phyloP scores from a whole-genome alignment of 352 stramenopile genomes.

The Phytopythium vexans region DNA sequence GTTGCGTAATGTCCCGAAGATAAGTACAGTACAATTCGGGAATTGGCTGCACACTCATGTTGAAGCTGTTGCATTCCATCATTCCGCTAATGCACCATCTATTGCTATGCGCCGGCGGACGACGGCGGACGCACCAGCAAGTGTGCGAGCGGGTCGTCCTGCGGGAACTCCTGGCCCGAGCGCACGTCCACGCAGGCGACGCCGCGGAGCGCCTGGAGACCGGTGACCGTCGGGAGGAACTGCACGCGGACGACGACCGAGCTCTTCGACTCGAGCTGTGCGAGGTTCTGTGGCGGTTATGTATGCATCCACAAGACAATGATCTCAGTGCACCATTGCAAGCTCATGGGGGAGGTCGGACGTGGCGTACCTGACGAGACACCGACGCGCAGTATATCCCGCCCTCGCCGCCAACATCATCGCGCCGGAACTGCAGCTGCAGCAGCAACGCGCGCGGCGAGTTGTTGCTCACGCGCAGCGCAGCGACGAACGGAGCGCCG shows the following conservation, averaged over 20 bases:
- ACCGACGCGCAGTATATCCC: constrained; percentile 72
- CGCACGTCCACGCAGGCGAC: constrained; percentile 67
- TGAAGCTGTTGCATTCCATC: neutral
- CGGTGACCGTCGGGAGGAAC: constrained; percentile 63
- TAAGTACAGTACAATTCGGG: constrained; percentile 2
- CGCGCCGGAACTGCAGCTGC: constrained; percentile 77
- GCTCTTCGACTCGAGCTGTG: constrained; percentile 42
- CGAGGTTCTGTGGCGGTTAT: constrained; percentile 50
- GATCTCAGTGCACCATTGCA: neutral
- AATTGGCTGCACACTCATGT: constrained; percentile 1
- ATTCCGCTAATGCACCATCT: neutral
- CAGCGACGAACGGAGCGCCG: constrained; percentile 47
- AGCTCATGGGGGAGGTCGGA: neutral
- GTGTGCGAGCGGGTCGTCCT: constrained; percentile 43
- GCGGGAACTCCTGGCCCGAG: constrained; percentile 54
- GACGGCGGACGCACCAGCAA: constrained; percentile 39
- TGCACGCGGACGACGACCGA: constrained; percentile 44
- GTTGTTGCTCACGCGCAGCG: constrained; percentile 64
- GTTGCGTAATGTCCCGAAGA: too few relatives aligned
- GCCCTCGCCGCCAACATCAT: constrained; percentile 30
- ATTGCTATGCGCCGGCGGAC: constrained; percentile 4
- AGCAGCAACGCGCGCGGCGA: constrained; percentile 52
- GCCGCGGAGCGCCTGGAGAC: constrained; percentile 58
- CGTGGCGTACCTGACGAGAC: constrained; percentile 60
- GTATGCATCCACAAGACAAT: neutral